Conservation (phyloP, 2,329 filamentous ascomycete species). For the Talaromyces sp. region DNA sequence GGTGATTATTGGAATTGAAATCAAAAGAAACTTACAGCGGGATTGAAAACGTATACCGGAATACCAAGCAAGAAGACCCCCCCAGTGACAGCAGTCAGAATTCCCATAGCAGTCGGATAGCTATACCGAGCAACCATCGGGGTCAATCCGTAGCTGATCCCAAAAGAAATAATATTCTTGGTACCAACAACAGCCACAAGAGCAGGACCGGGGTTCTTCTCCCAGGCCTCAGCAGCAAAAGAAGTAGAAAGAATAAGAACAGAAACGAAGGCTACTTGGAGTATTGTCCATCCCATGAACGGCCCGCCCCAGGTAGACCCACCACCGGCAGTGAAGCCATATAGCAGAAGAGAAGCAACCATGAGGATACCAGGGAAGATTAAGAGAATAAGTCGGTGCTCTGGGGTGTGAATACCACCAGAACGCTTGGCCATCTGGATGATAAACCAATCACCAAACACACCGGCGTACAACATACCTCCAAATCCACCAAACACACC, state of each 20-base stretch:
- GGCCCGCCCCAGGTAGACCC: slow-evolving; percentile 27
- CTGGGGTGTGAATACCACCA: slow-evolving; percentile 37
- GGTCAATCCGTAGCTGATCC: slow-evolving; percentile 31
- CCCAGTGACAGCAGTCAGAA: slow-evolving; percentile 24
- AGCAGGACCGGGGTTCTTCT: slow-evolving; percentile 36
- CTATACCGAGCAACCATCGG: slow-evolving; percentile 29
- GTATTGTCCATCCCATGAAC: slow-evolving; percentile 33
- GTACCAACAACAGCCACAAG: slow-evolving; percentile 33
- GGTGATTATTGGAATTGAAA: too few species aligned
- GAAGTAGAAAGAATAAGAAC: slow-evolving; percentile 35
- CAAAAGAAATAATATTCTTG: slow-evolving; percentile 33
- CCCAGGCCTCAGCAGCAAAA: slow-evolving; percentile 38
- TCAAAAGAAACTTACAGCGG: slow-evolving; percentile 16
- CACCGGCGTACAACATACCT: slow-evolving; percentile 30
- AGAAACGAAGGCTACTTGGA: slow-evolving; percentile 29
- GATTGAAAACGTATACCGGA: slow-evolving; percentile 29
- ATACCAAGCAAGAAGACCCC: slow-evolving; percentile 26
- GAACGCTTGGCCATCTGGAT: slow-evolving; percentile 35
- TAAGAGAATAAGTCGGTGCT: slow-evolving; percentile 39
- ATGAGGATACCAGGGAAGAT: slow-evolving; percentile 36
- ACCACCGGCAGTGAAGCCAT: slow-evolving; percentile 33
- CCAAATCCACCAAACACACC: slow-evolving; percentile 32
- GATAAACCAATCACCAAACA: slow-evolving; percentile 28
- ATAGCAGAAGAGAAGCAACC: slow-evolving; percentile 33
- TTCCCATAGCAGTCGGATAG: slow-evolving; percentile 29